Evolutionary conservation across 192 early-diverging fungal genomes (phyloP).

Genomic region (Coemansia sp.): DNA sequence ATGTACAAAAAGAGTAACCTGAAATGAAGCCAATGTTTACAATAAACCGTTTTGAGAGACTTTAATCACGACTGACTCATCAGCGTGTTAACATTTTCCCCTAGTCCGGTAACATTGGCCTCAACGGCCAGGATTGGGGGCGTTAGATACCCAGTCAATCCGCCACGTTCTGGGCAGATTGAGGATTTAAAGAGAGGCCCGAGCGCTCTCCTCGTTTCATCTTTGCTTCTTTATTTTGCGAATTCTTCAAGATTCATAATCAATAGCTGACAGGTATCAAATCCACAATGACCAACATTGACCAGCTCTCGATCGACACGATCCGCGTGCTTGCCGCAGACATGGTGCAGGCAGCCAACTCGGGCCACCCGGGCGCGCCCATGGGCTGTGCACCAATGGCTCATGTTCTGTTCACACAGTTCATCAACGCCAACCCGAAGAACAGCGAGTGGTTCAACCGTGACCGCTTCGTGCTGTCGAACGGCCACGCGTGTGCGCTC

Average conservation of each 20-base stretch:
- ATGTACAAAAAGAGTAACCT: background rate
- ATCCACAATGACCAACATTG: constrained; percentile 40
- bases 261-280: background rate
- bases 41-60: too few species aligned
- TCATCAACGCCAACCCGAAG: constrained; percentile 81
- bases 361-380: constrained; percentile 96
- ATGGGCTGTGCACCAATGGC: constrained; percentile 98
- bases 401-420: constrained; percentile 82
- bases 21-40: too few species aligned
- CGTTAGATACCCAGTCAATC: background rate
- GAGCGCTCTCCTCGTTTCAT: background rate
- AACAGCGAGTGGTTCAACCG: constrained; percentile 92
- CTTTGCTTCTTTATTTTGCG: background rate
- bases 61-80: background rate
- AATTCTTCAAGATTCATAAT: background rate
- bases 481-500: constrained; percentile 94
- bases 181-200: background rate
- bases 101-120: background rate
- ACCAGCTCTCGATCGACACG: constrained; percentile 75
- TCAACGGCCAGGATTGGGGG: background rate
- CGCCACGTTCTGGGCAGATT: background rate
- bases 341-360: constrained; percentile 83
- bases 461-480: constrained; percentile 97
- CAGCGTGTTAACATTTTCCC: background rate
- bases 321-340: constrained; percentile 88